Percentiles rank a stretch among this genome's conserved stretches.
These are phyloP conservation scores for Tylopilus sp. DNA, from an alignment of 1,284 basidiomycete species.

Conservation along the genomic window DNA sequence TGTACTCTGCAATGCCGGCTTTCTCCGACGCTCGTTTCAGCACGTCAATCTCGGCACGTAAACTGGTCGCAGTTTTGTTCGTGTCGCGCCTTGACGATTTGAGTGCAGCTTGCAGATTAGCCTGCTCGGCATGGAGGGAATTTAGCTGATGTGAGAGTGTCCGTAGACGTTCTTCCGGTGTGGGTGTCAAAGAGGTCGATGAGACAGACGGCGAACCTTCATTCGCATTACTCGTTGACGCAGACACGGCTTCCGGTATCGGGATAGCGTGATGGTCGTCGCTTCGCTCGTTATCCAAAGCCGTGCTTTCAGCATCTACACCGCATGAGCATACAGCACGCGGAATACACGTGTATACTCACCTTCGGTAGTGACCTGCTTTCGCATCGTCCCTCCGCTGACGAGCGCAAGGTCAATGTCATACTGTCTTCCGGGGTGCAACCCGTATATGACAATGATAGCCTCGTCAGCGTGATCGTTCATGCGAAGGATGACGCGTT, in stretches of 20 bases:
- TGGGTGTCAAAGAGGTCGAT: slow-evolving; percentile 33
- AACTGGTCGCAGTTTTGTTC: slow-evolving; percentile 69
- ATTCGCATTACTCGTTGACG: slow-evolving; percentile 15
- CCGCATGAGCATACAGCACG: slow-evolving; percentile 11
- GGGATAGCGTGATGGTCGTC: slow-evolving; percentile 17
- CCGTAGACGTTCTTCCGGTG: slow-evolving; percentile 58
- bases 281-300: slow-evolving; percentile 16
- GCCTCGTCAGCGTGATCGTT: slow-evolving; percentile 77
- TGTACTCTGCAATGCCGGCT: slow-evolving; percentile 58
- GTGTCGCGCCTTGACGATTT: slow-evolving; percentile 70
- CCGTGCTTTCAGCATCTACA: slow-evolving; percentile 28
- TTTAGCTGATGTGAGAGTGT: slow-evolving; percentile 62
- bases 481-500: slow-evolving; percentile 70
- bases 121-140: slow-evolving; percentile 56
- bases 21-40: slow-evolving; percentile 74
- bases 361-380: slow-evolving; percentile 65
- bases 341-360: slow-evolving; percentile 25
- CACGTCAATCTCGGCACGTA: slow-evolving; percentile 73
- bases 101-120: slow-evolving; percentile 56
- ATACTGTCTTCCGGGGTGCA: slow-evolving; percentile 77
- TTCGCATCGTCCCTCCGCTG: slow-evolving; percentile 56
- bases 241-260: slow-evolving; percentile 18
- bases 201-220: slow-evolving; percentile 18
- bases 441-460: slow-evolving; percentile 75
- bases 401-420: slow-evolving; percentile 74